Base-by-base conservation (phyloP, 805 yeast species). In the Naumovozyma dairenensis region DNA sequence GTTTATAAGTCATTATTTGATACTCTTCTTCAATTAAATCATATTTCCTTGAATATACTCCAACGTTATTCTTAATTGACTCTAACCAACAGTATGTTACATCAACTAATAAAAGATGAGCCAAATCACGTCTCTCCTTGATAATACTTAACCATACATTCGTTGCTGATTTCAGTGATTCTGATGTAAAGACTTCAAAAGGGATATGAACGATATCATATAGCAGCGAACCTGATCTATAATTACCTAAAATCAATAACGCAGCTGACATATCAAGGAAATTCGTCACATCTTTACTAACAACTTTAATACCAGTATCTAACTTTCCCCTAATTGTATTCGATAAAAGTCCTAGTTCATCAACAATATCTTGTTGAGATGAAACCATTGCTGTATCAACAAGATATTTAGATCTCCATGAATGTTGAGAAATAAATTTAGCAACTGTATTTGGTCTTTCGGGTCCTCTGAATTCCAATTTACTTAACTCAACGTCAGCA, bases 1-100 rank as follows among this genome's bases (percentile, higher is more conserved):
- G 96, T 1, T 86, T 62, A 48, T 92, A 92, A 42, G 83, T 92
- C 98, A 92, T 92, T 33, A 66, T 68, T 42, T 72, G 60, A 54
- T 66, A 78, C 35, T 78, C 82, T 16, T 89, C 78, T 35, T 67
- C 62, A 1, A 46, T 49, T 5, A 73, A 53, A 53, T 86, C 94
- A 42, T 60, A 59, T 5, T 57, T 46, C 4, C 62, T 65, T 5
- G 78, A 71, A 54, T 72, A 87, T 8, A 89, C 54, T 3, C 97
- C 96, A 26, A 61, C 61, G 18, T 62, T 60, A 20, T 66, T 59
- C 22, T 70, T 66, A 28, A 85, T 71, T 1, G 89, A 70, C 25
- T 60, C 58, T 54, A 77, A 82, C 81, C 93, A 83, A 35, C 70
- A 67, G 28, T 67, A 63, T 18, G 78, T 70, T 21, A 92, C 72